phyloP scores from a whole-genome alignment of 768 basidiomycete genomes.

The Phaffia tasmanica region DNA sequence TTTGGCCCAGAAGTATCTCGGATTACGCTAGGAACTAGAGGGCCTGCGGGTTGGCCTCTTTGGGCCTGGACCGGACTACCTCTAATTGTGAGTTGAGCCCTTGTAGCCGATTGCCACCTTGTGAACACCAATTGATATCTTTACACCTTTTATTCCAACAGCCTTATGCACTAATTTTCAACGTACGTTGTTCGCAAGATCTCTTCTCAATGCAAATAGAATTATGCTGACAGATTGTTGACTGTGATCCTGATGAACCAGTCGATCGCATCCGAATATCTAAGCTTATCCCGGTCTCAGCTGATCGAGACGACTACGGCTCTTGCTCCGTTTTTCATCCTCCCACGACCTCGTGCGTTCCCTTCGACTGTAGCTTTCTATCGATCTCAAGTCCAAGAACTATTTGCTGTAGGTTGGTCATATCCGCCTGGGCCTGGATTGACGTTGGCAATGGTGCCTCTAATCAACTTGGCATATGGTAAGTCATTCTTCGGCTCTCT shows the following conservation, averaged over 20 bases:
- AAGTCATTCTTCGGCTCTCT: background rate
- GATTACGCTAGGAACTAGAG: background rate
- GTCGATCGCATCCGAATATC: no score
- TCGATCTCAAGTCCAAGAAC: constrained; percentile 2
- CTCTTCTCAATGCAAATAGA: background rate
- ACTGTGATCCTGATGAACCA: no score
- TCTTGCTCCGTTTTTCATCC: constrained; percentile 10
- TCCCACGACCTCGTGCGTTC: constrained; percentile 6
- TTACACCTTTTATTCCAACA: background rate
- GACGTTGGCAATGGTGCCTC: constrained; percentile 7
- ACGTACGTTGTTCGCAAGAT: background rate
- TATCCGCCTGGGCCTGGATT: constrained; percentile 14
- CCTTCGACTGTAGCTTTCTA: background rate
- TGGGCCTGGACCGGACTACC: background rate
- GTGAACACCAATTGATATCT: background rate
- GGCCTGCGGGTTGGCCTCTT: background rate
- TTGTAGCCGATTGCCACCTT: background rate
- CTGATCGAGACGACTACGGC: background rate
- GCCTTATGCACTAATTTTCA: constrained; percentile 13
- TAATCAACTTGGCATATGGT: constrained; percentile 7
- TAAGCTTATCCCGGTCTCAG: no score
- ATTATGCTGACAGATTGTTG: no score
- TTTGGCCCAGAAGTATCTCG: background rate
- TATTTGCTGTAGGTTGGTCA: constrained; percentile 10
- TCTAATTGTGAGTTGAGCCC: background rate